A percentile compares a stretch with the other conserved stretches of the same genome.
These are phyloP conservation scores for Athelia psychrophila DNA, from an alignment of 1,284 basidiomycete species.

Conservation along the genomic window DNA sequence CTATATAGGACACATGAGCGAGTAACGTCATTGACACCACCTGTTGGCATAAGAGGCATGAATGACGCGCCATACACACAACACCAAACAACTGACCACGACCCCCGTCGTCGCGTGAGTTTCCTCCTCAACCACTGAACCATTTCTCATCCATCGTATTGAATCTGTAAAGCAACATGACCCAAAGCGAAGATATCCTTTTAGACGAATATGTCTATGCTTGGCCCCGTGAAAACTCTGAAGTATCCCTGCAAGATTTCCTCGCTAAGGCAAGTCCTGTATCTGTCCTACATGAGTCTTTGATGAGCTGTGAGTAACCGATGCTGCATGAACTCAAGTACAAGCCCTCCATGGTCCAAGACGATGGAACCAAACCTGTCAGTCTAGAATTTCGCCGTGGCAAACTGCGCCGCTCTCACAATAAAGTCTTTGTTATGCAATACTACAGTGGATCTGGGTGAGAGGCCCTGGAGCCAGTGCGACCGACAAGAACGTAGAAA, in stretches of 20 bases:
- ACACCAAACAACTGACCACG: neutral
- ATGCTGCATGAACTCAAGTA: slow-evolving; percentile 36
- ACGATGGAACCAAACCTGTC: slow-evolving; percentile 72
- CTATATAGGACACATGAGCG: too few relatives aligned
- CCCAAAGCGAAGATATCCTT: neutral
- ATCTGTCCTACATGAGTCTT: neutral
- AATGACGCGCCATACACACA: too few relatives aligned
- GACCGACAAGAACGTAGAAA: slow-evolving; percentile 21
- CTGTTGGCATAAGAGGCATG: too few relatives aligned
- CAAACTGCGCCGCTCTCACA: neutral
- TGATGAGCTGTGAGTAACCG: slow-evolving; percentile 9
- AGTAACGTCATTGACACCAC: too few relatives aligned
- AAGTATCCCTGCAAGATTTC: neutral
- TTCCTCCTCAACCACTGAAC: too few relatives aligned
- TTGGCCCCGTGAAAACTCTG: neutral
- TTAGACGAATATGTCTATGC: neutral
- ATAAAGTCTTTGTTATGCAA: neutral
- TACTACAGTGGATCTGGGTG: slow-evolving; percentile 67
- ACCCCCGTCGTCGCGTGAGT: too few relatives aligned
- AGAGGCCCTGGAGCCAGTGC: slow-evolving; percentile 25
- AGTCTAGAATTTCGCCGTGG: slow-evolving; percentile 16
- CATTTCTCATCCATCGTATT: too few relatives aligned
- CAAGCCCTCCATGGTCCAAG: slow-evolving; percentile 71
- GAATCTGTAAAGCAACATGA: neutral
- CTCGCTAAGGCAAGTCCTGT: neutral